These are phyloP conservation scores for Spathaspora sp. DNA, from an alignment of 805 yeast species.

Conservation along the genomic window DNA sequence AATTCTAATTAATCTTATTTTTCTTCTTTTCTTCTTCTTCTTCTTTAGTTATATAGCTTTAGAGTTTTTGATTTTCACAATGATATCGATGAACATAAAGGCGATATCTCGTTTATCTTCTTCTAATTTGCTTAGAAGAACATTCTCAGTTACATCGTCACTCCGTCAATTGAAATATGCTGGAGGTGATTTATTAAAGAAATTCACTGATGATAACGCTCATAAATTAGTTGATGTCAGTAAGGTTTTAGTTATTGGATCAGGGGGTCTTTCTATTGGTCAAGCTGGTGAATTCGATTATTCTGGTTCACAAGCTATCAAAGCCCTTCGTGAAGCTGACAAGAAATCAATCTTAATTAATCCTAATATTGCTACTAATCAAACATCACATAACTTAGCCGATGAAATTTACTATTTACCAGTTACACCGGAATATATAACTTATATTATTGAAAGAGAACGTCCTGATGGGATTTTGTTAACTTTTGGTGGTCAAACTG, in stretches of 20 bases:
- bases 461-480: slow-evolving; percentile 93
- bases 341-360: slow-evolving; percentile 83
- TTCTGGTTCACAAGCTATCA: slow-evolving; percentile 96
- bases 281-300: slow-evolving; percentile 99
- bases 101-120: not conserved
- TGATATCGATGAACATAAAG: not conserved
- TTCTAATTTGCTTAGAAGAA: slow-evolving; percentile 2
- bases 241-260: slow-evolving; percentile 89
- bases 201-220: slow-evolving; percentile 57
- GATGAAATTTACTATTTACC: slow-evolving; percentile 95
- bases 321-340: slow-evolving; percentile 88
- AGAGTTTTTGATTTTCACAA: not conserved
- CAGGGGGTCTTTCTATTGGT: slow-evolving; percentile 96
- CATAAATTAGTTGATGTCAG: slow-evolving; percentile 75
- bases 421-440: slow-evolving; percentile 94
- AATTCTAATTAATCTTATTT: slow-evolving; percentile 4
- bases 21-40: not conserved
- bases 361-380: slow-evolving; percentile 96
- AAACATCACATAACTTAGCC: slow-evolving; percentile 91
- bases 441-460: slow-evolving; percentile 93
- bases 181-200: slow-evolving; percentile 58
- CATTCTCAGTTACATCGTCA: slow-evolving; percentile 4
- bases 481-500: slow-evolving; percentile 99
- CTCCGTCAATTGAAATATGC: slow-evolving; percentile 40
- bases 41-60: not conserved